phyloP scores from a whole-genome alignment of 106 monocot genomes.

The Dendrobium catenatum region DNA sequence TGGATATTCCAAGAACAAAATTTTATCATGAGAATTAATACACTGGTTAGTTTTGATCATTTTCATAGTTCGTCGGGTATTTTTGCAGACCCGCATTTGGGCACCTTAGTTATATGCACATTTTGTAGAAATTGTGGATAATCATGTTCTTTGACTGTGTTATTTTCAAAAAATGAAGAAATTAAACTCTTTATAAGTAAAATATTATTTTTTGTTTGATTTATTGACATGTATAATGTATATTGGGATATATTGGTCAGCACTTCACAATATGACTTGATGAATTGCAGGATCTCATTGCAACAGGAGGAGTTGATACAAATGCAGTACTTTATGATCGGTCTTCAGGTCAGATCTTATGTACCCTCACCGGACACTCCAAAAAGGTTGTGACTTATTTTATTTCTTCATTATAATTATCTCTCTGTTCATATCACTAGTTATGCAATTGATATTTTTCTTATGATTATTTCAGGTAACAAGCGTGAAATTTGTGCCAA shows the following conservation, averaged over 20 bases:
- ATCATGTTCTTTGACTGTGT: not conserved
- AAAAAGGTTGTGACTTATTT: slow-evolving; percentile 62
- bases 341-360: slow-evolving; percentile 72
- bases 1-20: not conserved
- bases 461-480: slow-evolving; percentile 47
- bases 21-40: not conserved
- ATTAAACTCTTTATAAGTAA: too few species aligned
- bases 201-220: not conserved
- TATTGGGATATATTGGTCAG: not conserved
- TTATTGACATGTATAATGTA: not conserved
- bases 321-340: slow-evolving; percentile 91
- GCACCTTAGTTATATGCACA: not conserved
- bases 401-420: slow-evolving; percentile 11
- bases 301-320: slow-evolving; percentile 83
- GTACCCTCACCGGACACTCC: slow-evolving; percentile 85
- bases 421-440: not conserved
- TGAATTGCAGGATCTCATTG: slow-evolving; percentile 74
- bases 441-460: not conserved
- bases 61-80: not conserved
- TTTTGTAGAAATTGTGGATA: not conserved
- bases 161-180: not conserved
- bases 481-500: slow-evolving; percentile 86
- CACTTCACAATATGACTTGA: slow-evolving; percentile 8
- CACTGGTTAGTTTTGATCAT: not conserved
- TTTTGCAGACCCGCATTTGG: not conserved